Conservation (phyloP, 1,284 basidiomycete species). For the Ustilago xerochloae region DNA sequence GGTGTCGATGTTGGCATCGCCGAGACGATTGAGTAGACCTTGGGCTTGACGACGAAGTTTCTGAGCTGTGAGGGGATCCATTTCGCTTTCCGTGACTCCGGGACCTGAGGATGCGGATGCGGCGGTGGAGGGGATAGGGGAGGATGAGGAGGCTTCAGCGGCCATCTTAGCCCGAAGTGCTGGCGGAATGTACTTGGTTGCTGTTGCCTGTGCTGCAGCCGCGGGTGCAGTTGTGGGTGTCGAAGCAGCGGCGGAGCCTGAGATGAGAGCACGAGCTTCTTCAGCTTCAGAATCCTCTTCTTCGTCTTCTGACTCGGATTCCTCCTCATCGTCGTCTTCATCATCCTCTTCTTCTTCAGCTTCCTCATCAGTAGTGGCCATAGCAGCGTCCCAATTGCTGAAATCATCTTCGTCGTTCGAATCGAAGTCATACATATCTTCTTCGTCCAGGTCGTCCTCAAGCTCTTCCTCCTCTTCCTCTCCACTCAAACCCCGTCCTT, state of each 20-base stretch:
- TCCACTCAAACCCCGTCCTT: slow-evolving; percentile 7
- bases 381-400: slow-evolving; percentile 52
- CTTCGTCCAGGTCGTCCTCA: slow-evolving; percentile 13
- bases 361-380: slow-evolving; percentile 51
- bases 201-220: slow-evolving; percentile 21
- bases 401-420: slow-evolving; percentile 47
- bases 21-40: slow-evolving; percentile 85
- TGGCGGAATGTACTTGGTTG: slow-evolving; percentile 72
- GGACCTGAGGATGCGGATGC: not conserved
- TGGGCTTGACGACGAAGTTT: slow-evolving; percentile 84
- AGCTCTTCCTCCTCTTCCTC: slow-evolving; percentile 8
- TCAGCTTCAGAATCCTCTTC: slow-evolving; percentile 35
- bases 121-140: not conserved
- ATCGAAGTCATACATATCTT: slow-evolving; percentile 40
- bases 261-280: slow-evolving; percentile 31
- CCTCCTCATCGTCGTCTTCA: slow-evolving; percentile 9
- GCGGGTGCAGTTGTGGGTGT: slow-evolving; percentile 1
- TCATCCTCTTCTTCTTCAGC: slow-evolving; percentile 9
- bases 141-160: slow-evolving; percentile 25
- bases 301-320: slow-evolving; percentile 8
- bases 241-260: slow-evolving; percentile 1
- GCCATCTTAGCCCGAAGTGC: slow-evolving; percentile 70
- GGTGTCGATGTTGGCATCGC: slow-evolving; percentile 86
- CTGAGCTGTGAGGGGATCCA: slow-evolving; percentile 67
- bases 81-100: slow-evolving; percentile 45